These are phyloP conservation scores for Ophiocytium majus DNA, from an alignment of 352 stramenopile genomes.

Conservation along the genomic window DNA sequence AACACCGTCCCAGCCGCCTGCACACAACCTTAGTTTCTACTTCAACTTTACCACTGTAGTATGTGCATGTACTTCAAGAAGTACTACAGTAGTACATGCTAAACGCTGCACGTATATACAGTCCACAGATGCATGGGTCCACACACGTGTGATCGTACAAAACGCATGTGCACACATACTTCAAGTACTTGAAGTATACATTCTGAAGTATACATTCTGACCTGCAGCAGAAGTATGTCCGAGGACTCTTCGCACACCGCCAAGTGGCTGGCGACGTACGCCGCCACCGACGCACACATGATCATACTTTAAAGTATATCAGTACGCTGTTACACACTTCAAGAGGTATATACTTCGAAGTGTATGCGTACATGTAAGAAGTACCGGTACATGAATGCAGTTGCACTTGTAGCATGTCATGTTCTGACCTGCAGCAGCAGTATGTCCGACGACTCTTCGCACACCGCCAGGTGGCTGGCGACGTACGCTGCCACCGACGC, in stretches of 20 bases:
- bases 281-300: background rate
- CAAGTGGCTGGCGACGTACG: background rate
- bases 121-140: background rate
- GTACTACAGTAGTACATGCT: too few species aligned
- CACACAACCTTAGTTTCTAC: conserved; percentile 10
- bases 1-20: too few species aligned
- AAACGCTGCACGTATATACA: too few species aligned
- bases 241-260: background rate
- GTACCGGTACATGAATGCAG: background rate
- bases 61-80: too few species aligned
- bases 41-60: too few species aligned
- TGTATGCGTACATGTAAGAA: too few species aligned
- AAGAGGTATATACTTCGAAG: too few species aligned
- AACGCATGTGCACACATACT: background rate
- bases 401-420: background rate
- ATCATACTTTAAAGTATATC: background rate
- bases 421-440: background rate
- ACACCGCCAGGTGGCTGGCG: too few species aligned
- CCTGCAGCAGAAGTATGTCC: conserved; percentile 8
- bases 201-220: background rate
- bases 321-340: background rate
- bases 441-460: background rate
- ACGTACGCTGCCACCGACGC: too few species aligned
- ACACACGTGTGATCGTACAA: background rate
- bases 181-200: background rate